Conservation (phyloP, 495 filamentous ascomycete genomes). For the Tuber brumale region DNA sequence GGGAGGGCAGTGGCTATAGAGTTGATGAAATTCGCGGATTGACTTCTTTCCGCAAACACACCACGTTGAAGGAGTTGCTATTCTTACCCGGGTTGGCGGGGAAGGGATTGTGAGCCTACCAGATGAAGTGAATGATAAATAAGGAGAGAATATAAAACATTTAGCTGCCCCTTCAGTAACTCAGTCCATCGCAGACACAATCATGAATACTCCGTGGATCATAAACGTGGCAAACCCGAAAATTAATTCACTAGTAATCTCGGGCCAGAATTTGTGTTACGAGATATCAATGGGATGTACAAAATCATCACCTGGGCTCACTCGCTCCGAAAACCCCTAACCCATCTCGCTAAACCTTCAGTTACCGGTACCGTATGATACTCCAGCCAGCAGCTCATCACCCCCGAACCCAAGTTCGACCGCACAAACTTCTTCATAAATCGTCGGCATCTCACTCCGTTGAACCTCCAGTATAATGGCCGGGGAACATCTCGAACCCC, state of each 20-base stretch:
- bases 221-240: not conserved
- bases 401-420: not conserved
- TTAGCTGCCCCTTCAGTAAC: not conserved
- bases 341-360: not conserved
- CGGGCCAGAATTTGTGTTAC: not conserved
- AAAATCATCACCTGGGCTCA: not conserved
- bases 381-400: not conserved
- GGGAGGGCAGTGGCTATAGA: conserved; percentile 58
- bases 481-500: conserved; percentile 47
- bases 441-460: not conserved
- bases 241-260: not conserved
- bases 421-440: not conserved
- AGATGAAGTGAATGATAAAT: not conserved
- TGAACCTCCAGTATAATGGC: not conserved
- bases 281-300: not conserved
- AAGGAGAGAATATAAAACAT: not conserved
- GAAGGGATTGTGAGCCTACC: not conserved
- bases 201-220: not conserved
- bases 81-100: conserved; percentile 50
- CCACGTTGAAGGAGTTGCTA: conserved; percentile 90
- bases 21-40: conserved; percentile 86
- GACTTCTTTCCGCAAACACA: conserved; percentile 98
- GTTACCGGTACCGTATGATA: no score
- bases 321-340: not conserved
- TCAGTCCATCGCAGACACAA: not conserved